Evolutionary conservation across 495 filamentous ascomycete genomes (phyloP).

Genomic region (Aspergillus nanangensis): DNA sequence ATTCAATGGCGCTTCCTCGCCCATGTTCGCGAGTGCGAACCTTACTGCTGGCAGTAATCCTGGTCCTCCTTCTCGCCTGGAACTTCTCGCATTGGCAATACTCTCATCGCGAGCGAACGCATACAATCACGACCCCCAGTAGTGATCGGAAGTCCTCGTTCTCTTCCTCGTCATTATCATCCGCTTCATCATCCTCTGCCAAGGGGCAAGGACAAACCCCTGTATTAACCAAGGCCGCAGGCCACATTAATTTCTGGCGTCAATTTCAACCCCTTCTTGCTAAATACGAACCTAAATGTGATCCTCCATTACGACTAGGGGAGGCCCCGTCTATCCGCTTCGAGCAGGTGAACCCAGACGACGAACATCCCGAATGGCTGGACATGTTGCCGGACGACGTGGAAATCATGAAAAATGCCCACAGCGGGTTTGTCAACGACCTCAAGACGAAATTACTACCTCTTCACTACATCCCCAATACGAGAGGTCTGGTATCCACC

Average conservation of each 20-base stretch:
- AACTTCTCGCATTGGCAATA: constrained; percentile 8
- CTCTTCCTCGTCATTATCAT: background rate
- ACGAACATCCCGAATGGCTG: constrained; percentile 23
- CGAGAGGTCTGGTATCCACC: constrained; percentile 42
- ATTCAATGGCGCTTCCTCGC: constrained; percentile 15
- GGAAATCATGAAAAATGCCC: constrained; percentile 24
- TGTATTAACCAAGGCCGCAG: constrained; percentile 4
- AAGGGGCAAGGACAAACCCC: background rate
- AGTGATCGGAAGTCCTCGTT: background rate
- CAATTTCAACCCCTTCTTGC: constrained; percentile 21
- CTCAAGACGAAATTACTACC: constrained; percentile 27
- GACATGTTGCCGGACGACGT: constrained; percentile 27
- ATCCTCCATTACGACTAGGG: constrained; percentile 15
- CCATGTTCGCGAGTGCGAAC: constrained; percentile 13
- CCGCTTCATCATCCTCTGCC: background rate
- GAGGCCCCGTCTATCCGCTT: constrained; percentile 20
- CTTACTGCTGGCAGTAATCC: constrained; percentile 10
- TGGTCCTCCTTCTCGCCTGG: constrained; percentile 11
- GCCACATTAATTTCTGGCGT: constrained; percentile 24
- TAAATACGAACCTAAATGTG: constrained; percentile 14
- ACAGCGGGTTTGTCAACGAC: constrained; percentile 30
- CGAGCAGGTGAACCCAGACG: constrained; percentile 15
- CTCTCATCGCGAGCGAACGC: constrained; percentile 2
- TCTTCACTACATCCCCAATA: constrained; percentile 31
- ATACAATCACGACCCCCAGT: background rate